Percentiles rank a stretch among this genome's conserved stretches.
phyloP scores from a whole-genome alignment of 2,329 filamentous ascomycete genomes.

The Periconia sp. region DNA sequence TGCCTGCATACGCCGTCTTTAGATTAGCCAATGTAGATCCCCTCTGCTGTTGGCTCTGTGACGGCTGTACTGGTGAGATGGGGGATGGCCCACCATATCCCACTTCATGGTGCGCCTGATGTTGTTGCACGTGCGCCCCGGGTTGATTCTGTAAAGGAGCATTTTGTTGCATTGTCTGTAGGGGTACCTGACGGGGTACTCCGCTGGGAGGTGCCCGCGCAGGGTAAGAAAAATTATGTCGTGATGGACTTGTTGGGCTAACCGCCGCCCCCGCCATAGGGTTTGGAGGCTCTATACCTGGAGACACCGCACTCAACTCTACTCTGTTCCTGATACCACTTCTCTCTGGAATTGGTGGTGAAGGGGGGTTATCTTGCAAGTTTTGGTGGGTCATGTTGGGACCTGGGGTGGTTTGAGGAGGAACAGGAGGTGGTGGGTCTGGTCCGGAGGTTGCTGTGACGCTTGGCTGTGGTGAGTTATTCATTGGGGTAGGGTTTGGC shows the following conservation, averaged over 20 bases:
- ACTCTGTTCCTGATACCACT: constrained; percentile 40
- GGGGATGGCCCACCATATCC: constrained; percentile 17
- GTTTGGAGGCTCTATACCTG: constrained; percentile 35
- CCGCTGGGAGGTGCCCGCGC: constrained; percentile 34
- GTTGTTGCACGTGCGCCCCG: constrained; percentile 17
- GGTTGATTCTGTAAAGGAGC: not conserved
- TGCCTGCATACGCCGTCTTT: constrained; percentile 37
- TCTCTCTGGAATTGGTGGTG: constrained; percentile 36
- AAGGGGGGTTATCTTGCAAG: constrained; percentile 14
- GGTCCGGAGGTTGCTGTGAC: constrained; percentile 37
- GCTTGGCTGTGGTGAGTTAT: constrained; percentile 17
- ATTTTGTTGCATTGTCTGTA: constrained; percentile 8
- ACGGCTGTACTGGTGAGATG: constrained; percentile 26
- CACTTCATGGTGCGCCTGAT: constrained; percentile 17
- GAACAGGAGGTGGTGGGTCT: constrained; percentile 34
- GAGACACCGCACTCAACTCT: constrained; percentile 37
- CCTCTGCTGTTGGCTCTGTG: constrained; percentile 1
- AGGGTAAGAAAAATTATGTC: constrained; percentile 41
- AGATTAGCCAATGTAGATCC: constrained; percentile 34
- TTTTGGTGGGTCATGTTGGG: constrained; percentile 1
- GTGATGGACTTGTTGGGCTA: constrained; percentile 28
- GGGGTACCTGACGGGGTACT: constrained; percentile 30
- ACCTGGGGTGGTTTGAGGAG: constrained; percentile 12
- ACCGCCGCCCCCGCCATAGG: constrained; percentile 30
- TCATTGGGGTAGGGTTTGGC: constrained; percentile 14